Evolutionary conservation across 2,329 filamentous ascomycete species (phyloP), one percentile per base, ranked within the genome.

Genomic region (Pezicula carpinea): DNA sequence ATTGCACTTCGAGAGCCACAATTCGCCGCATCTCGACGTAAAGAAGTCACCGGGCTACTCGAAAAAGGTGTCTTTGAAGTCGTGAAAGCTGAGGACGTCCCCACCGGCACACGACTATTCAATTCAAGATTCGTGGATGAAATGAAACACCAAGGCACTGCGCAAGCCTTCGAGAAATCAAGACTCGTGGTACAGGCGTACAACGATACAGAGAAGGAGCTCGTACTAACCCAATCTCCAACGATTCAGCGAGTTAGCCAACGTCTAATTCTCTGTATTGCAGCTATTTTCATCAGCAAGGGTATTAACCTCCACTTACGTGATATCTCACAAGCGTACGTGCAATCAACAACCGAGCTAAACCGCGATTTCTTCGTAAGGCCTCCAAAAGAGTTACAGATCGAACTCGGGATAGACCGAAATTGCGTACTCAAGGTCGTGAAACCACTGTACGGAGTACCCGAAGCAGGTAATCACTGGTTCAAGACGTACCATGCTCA

Each of bases 41-140:
- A 13, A 23, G 39, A 41, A 17, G 18, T 41, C 6, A n/a, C 8
- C 13, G 39, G 39, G 5, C 15, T 41, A 6, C 8, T 41, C 2
- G 14, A 41, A 8, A 41, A 41, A 41, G 22, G 39, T 26, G 22
- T 29, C 21, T 41, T 41, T 22, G 14, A 41, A n/a, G 10, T 26
- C 3, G 14, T 14, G 8, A n/a, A 23, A 26, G 3, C 29, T 2
- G 17, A 22, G 14, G n/a, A 41, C n/a, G 15, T 41, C 21, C 40
- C 36, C 1, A 13, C 32, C 8, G 44, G 39, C 1, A 35, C 18
- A 3, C 18, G 36, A 11, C 26, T 54, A 1, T 51, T 51, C 19
- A 49, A 51, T 19, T 38, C 15, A 13, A n/a, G 48, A 15, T 53
- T 53, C 38, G 22, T 55, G 4, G 46, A 53, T 22, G 39, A 53